Conservation (phyloP, 805 yeast species). For the Starmerella geochares region DNA sequence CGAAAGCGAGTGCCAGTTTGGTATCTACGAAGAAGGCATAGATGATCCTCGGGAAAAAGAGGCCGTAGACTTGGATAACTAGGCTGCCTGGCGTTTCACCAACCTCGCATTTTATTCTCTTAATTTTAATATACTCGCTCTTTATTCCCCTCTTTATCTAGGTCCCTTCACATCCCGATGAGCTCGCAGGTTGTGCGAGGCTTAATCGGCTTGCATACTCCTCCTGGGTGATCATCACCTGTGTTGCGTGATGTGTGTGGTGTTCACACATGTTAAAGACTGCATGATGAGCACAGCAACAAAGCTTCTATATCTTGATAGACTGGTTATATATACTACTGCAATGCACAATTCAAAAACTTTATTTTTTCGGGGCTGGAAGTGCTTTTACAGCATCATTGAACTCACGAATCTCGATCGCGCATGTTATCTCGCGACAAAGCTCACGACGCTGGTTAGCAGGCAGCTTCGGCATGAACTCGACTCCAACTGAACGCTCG, state of each 20-base stretch:
- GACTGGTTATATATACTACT: too few relatives aligned
- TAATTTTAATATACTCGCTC: background rate
- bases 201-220: too few relatives aligned
- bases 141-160: background rate
- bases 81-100: background rate
- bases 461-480: conserved; percentile 62
- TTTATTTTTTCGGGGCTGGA: conserved; percentile 11
- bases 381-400: conserved; percentile 30
- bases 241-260: too few relatives aligned
- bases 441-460: conserved; percentile 46
- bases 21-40: conserved; percentile 91
- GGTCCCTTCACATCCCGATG: too few relatives aligned
- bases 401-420: conserved; percentile 61
- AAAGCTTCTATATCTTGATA: too few relatives aligned
- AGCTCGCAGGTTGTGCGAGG: too few relatives aligned
- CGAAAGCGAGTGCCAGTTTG: conserved; percentile 89
- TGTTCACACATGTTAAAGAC: too few relatives aligned
- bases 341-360: too few relatives aligned
- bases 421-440: conserved; percentile 74
- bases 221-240: too few relatives aligned
- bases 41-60: conserved; percentile 90
- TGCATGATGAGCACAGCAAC: too few relatives aligned
- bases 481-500: conserved; percentile 79
- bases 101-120: background rate
- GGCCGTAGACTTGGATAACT: conserved; percentile 22